Evolutionary conservation across 805 yeast species (phyloP), one percentile per base, ranked within the genome.

Genomic region (Pichia pseudocactophila): DNA sequence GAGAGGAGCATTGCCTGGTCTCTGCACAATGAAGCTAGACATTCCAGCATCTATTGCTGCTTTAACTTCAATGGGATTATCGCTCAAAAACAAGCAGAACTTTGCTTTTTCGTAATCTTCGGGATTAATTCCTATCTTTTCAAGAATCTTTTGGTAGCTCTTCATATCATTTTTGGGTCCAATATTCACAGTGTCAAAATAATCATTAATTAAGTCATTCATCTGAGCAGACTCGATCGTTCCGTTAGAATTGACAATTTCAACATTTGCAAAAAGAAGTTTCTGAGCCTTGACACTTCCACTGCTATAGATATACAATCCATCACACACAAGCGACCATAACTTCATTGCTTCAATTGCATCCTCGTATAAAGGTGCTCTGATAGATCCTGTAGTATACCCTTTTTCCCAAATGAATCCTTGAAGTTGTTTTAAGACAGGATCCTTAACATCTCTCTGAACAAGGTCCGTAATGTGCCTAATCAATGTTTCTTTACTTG

Each of bases 251-350:
- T 43, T 38, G 2, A 35, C 30, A 13, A 26, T n/a, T 40, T 64
- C 64, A 9, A 83, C 89, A 56, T 83, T 73, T 0, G 69, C 70
- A 55, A 89, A 86, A 44, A 89, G 62, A 46, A 89, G 64, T 52
- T 80, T 82, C 53, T 89, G 97, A 0, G 97, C 97, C 45, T 78
- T 74, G 19, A 89, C 77, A 34, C 92, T 80, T 0, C 97, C 97
- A 22, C 95, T 83, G 0, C 96, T 87, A 62, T 89, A 89, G 16
- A 89, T 86, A 55, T 70, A 83, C 0, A 86, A 64, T 2, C 64
- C 63, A 12, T 50, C 42, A 27, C 49, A 50, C 1, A 53, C 48
- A 3, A 44, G 20, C 3, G 53, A 44, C 74, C 79, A 73, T 3
- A 53, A 42, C 39, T 66, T 50, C 40, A 88, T 73, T 35, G 74